phyloP scores from a whole-genome alignment of 495 filamentous ascomycete species.

The Halenospora varia region DNA sequence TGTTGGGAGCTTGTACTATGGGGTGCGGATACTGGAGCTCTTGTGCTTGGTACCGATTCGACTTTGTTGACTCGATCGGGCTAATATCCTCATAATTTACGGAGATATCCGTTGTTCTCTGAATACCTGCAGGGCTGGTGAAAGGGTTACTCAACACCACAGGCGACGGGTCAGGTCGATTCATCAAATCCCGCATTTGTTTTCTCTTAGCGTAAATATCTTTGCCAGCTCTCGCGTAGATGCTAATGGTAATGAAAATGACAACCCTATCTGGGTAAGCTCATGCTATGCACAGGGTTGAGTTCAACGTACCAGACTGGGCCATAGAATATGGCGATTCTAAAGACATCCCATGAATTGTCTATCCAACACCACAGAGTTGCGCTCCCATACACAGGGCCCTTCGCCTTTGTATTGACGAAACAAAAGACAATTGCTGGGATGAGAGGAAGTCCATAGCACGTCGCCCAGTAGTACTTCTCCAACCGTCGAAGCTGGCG shows the following conservation, averaged over 20 bases:
- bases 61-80: not conserved
- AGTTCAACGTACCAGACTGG: constrained; percentile 65
- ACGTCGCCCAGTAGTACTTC: constrained; percentile 63
- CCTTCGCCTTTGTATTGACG: constrained; percentile 41
- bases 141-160: constrained; percentile 42
- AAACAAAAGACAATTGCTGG: constrained; percentile 68
- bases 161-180: constrained; percentile 36
- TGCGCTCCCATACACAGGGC: constrained; percentile 71
- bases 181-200: constrained; percentile 42
- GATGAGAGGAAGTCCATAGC: constrained; percentile 74
- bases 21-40: constrained; percentile 1
- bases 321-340: constrained; percentile 76
- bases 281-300: not conserved
- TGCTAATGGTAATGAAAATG: constrained; percentile 63
- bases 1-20: not conserved
- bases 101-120: constrained; percentile 54
- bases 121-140: constrained; percentile 22
- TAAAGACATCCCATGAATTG: constrained; percentile 62
- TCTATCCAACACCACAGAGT: constrained; percentile 84
- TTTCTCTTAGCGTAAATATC: constrained; percentile 60
- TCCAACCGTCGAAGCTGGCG: constrained; percentile 65
- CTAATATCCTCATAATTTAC: constrained; percentile 40
- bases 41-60: not conserved
- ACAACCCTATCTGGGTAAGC: constrained; percentile 43
- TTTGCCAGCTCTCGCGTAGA: constrained; percentile 69